Conservation (phyloP, 2,329 filamentous ascomycete species). For the Alternaria ventricosa region DNA sequence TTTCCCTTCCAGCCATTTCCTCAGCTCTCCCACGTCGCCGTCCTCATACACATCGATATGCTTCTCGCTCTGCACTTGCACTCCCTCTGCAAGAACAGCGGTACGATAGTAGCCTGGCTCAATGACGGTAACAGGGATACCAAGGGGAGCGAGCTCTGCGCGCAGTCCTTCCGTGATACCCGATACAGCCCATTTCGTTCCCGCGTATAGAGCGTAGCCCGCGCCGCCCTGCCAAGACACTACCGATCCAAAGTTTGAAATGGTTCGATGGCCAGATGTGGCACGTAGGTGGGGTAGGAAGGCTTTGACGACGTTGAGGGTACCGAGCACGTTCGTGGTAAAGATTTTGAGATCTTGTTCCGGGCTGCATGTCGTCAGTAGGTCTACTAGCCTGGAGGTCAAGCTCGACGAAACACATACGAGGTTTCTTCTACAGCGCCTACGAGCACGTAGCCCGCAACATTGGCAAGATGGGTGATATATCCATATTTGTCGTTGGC, state of each 20-base stretch:
- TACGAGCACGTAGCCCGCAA: conserved; percentile 54
- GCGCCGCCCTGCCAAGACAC: conserved; percentile 51
- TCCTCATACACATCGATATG: conserved; percentile 42
- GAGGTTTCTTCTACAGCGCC: conserved; percentile 56
- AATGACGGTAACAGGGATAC: conserved; percentile 54
- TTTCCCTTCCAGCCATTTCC: conserved; percentile 41
- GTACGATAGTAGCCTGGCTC: conserved; percentile 61
- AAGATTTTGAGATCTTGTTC: conserved; percentile 53
- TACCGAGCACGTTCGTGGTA: conserved; percentile 63
- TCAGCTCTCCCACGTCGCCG: conserved; percentile 41
- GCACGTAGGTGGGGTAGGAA: conserved; percentile 57
- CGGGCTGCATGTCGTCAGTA: conserved; percentile 25
- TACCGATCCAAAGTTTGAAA: conserved; percentile 58
- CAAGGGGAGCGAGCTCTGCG: conserved; percentile 53
- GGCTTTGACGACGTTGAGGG: conserved; percentile 57
- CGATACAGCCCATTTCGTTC: conserved; percentile 56
- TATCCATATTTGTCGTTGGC: conserved; percentile 50
- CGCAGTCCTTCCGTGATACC: conserved; percentile 53
- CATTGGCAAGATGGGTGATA: conserved; percentile 57
- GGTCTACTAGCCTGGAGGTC: background rate
- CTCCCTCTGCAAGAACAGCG: conserved; percentile 49
- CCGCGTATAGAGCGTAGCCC: conserved; percentile 54
- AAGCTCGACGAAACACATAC: conserved; percentile 34
- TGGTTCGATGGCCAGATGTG: conserved; percentile 48
- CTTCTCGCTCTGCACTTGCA: conserved; percentile 23